A percentile compares a stretch with the other conserved stretches of the same genome.
phyloP scores from a whole-genome alignment of 1,139 yeast genomes.

The Yamadazyma siamensis region DNA sequence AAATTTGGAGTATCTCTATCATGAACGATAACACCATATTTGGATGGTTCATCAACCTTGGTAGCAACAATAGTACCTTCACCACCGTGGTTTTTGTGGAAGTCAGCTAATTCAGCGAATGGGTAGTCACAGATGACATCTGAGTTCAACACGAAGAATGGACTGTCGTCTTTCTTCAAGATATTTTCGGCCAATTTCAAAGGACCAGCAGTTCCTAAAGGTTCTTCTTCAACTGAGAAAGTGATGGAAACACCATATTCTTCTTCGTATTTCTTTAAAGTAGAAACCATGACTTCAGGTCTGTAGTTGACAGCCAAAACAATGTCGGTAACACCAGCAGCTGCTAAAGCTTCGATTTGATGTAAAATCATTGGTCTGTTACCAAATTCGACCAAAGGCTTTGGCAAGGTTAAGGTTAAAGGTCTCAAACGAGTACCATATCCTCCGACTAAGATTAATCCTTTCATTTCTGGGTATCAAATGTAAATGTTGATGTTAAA shows the following conservation, averaged over 20 bases:
- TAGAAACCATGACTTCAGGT: slow-evolving; percentile 98
- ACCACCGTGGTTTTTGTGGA: slow-evolving; percentile 96
- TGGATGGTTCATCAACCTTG: slow-evolving; percentile 98
- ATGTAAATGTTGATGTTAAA: too few species aligned
- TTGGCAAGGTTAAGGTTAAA: slow-evolving; percentile 92
- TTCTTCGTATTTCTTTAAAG: slow-evolving; percentile 89
- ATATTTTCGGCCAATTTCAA: slow-evolving; percentile 94
- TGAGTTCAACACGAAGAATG: slow-evolving; percentile 96
- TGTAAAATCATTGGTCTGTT: slow-evolving; percentile 97
- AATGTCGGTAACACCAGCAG: slow-evolving; percentile 98
- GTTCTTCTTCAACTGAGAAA: slow-evolving; percentile 98
- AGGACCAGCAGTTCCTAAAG: slow-evolving; percentile 99
- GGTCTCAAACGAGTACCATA: slow-evolving; percentile 99
- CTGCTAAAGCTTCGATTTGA: slow-evolving; percentile 96
- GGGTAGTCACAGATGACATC: slow-evolving; percentile 99
- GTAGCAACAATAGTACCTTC: slow-evolving; percentile 98
- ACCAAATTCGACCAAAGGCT: slow-evolving; percentile 97
- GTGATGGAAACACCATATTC: slow-evolving; percentile 94
- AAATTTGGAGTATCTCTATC: slow-evolving; percentile 89
- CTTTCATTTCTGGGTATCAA: slow-evolving; percentile 62
- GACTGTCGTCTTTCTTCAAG: slow-evolving; percentile 90
- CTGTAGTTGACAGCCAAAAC: slow-evolving; percentile 98
- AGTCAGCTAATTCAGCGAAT: slow-evolving; percentile 83
- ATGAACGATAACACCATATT: slow-evolving; percentile 99
- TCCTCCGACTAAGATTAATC: slow-evolving; percentile 98